A percentile compares a stretch with the other conserved stretches of the same genome.
Evolutionary conservation across 352 stramenopile genomes (phyloP).

Genomic region (Pythium periplocum): DNA sequence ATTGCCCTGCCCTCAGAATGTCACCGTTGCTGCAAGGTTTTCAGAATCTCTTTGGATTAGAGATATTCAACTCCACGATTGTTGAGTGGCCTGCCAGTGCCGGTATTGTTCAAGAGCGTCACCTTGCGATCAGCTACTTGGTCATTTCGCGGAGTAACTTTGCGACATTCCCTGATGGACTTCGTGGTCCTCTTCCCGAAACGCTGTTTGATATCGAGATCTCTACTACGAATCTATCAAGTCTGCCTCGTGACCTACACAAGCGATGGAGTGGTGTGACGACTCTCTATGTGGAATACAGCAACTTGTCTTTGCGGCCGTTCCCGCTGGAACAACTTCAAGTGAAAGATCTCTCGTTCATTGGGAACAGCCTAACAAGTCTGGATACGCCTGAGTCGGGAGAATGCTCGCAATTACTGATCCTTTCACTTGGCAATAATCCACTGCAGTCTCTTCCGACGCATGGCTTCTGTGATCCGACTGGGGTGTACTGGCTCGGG

Average conservation of each 20-base stretch:
- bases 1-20: conserved; percentile 10
- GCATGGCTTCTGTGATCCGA: too few species aligned
- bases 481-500: too few species aligned
- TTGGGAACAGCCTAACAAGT: conserved; percentile 5
- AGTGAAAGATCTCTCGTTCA: conserved; percentile 12
- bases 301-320: conserved; percentile 4
- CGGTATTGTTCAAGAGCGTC: conserved; percentile 4
- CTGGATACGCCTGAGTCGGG: too few species aligned
- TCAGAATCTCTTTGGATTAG: conserved; percentile 11
- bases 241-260: conserved; percentile 14
- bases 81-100: conserved; percentile 3
- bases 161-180: too few species aligned
- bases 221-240: conserved; percentile 8
- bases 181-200: background rate
- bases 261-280: conserved; percentile 11
- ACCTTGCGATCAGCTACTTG: background rate
- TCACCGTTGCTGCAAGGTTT: conserved; percentile 5
- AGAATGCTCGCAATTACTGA: too few species aligned
- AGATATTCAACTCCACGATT: conserved; percentile 18
- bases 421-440: too few species aligned
- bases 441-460: too few species aligned
- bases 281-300: conserved; percentile 11
- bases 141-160: too few species aligned
- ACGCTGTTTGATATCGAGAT: conserved; percentile 14
- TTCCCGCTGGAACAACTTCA: background rate